Evolutionary conservation across 2,329 filamentous ascomycete genomes (phyloP), one percentile per base, ranked within the genome.

Genomic region (Falciphora oryzae): DNA sequence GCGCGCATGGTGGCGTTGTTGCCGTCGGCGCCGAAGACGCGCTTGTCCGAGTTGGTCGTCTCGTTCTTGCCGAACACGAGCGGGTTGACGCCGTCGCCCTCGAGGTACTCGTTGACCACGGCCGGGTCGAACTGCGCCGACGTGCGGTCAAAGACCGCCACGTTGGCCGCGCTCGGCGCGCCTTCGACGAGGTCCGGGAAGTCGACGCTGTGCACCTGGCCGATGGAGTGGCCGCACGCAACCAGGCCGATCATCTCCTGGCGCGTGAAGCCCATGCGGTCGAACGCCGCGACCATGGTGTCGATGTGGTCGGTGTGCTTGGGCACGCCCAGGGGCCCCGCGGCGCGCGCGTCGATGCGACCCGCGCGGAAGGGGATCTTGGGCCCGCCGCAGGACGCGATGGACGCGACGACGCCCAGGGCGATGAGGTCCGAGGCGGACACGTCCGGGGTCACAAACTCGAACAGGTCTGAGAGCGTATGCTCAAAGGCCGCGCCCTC

Each of bases 211-310:
- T 88, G 85, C 10, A 87, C 85, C 18, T 85, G 83, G 29, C 86
- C 86, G 28, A 89, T 71, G 0, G 83, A 83, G 71, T 89, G 86
- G 2, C 86, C 86, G 70, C 86, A 89, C 11, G 85, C 85, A 1
- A 80, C 80, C 28, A 85, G 75, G 68, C 83, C 79, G 59, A 88
- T 86, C 84, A 87, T 88, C 68, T 88, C 83, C 18, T 77, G 72
- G 13, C 72, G 72, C 62, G 73, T 79, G 73, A 87, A 87, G 10
- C 85, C 85, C 78, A 86, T 83, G 62, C 85, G 79, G 7, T 74
- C 64, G 68, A 88, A 88, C 69, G 86, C 83, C 61, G 81, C 78
- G 63, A 75, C 71, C 69, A 87, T 86, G 1, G 77, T 83, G 22
- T 72, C 71, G 16, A 80, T 74, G 1, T 79, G 78, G 69, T 88